Evolutionary conservation across 305 asterid species (phyloP).

Genomic region (Euphrasia arctica): DNA sequence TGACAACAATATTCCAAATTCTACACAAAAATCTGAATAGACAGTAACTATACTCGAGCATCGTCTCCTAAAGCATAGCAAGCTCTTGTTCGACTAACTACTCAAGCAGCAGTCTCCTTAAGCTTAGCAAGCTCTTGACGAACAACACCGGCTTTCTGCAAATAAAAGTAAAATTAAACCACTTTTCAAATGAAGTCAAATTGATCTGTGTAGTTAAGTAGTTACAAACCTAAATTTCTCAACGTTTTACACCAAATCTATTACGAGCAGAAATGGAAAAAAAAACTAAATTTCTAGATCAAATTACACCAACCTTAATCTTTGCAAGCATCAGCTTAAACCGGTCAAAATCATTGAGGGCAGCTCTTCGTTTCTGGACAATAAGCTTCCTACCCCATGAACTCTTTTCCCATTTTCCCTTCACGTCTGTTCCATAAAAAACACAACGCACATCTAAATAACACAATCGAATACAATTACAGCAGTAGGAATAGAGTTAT

Average conservation of each 20-base stretch:
- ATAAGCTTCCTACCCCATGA: slow-evolving; percentile 94
- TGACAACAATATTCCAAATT: slow-evolving; percentile 22
- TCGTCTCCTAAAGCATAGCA: not conserved
- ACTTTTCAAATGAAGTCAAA: not conserved
- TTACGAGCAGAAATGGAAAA: not conserved
- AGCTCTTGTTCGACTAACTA: not conserved
- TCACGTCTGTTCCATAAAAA: slow-evolving; percentile 55
- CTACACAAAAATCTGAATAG: slow-evolving; percentile 25
- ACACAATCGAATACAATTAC: not conserved
- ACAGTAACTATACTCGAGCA: slow-evolving; percentile 14
- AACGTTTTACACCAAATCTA: not conserved
- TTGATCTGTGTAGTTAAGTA: not conserved
- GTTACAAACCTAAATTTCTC: not conserved
- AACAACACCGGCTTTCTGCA: slow-evolving; percentile 82
- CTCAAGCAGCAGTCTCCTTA: slow-evolving; percentile 49
- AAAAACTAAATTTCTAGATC: not conserved
- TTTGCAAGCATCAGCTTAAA: slow-evolving; percentile 91
- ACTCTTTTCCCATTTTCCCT: slow-evolving; percentile 87
- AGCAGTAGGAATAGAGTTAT: not conserved
- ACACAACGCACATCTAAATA: not conserved
- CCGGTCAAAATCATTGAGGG: slow-evolving; percentile 80
- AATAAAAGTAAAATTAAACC: not conserved
- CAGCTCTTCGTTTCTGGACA: slow-evolving; percentile 86
- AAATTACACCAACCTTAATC: slow-evolving; percentile 56
- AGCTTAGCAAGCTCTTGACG: slow-evolving; percentile 88